Evolutionary conservation across 371 early-diverging fungal species (phyloP).

Genomic region (Rhizopus delemar): DNA sequence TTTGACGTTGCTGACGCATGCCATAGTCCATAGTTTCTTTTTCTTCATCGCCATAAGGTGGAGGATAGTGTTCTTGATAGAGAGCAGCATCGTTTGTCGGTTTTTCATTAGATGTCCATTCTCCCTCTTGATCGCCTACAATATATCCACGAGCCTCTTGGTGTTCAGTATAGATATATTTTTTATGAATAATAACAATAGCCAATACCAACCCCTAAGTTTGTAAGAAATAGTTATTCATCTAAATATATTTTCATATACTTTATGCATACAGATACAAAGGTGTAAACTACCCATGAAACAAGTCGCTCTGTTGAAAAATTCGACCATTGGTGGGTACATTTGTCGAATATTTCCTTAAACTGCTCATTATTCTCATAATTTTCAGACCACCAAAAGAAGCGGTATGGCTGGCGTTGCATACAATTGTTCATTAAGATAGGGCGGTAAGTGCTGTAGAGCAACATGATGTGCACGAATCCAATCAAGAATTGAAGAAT

Average conservation of each 20-base stretch:
- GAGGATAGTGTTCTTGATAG: not conserved
- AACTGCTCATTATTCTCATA: constrained; percentile 16
- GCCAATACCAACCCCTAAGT: constrained; percentile 1
- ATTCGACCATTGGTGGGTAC: constrained; percentile 15
- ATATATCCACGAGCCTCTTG: constrained; percentile 7
- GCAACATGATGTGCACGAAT: constrained; percentile 22
- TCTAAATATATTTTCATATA: no score
- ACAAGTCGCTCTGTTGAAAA: constrained; percentile 22
- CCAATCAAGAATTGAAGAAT: constrained; percentile 21
- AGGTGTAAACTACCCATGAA: constrained; percentile 22
- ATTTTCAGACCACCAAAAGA: constrained; percentile 26
- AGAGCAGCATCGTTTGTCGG: not conserved
- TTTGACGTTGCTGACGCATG: constrained; percentile 30
- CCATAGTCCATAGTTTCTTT: not conserved
- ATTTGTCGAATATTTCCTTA: constrained; percentile 11
- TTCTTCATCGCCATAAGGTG: constrained; percentile 1
- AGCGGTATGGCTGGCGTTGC: constrained; percentile 19
- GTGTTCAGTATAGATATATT: not conserved
- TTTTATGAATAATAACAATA: constrained; percentile 8
- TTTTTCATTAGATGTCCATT: constrained; percentile 20
- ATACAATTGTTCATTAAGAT: constrained; percentile 26
- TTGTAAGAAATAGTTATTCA: no score
- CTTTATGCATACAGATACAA: constrained; percentile 15
- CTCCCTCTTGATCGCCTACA: constrained; percentile 2
- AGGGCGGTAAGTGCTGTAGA: constrained; percentile 18